Conservation (phyloP, 2,329 filamentous ascomycete species). For the Raffaelea ambrosiae region DNA sequence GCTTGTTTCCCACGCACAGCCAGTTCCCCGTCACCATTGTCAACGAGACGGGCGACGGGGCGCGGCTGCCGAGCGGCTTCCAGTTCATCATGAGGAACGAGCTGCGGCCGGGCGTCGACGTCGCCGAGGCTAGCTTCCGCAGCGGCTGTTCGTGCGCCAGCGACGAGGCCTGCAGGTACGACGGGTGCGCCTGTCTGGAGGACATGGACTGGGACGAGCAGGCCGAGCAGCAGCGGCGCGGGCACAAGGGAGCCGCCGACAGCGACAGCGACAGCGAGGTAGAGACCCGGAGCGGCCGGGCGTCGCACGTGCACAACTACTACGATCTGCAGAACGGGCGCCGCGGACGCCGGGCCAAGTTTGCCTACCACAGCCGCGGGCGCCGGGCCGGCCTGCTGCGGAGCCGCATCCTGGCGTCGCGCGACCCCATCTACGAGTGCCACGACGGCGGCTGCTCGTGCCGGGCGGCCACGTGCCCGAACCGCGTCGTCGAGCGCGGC, state of each 20-base stretch:
- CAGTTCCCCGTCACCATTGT: slow-evolving; percentile 50
- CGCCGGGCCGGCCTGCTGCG: slow-evolving; percentile 43
- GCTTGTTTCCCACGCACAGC: slow-evolving; percentile 40
- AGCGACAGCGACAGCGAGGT: slow-evolving; percentile 28
- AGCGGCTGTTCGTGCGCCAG: slow-evolving; percentile 60
- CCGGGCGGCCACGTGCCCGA: slow-evolving; percentile 50
- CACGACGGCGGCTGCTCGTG: slow-evolving; percentile 63
- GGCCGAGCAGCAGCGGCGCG: slow-evolving; percentile 27
- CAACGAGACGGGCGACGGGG: slow-evolving; percentile 49
- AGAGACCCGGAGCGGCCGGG: neutral
- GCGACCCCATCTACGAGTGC: slow-evolving; percentile 69
- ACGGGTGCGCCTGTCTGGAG: slow-evolving; percentile 57
- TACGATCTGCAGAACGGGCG: slow-evolving; percentile 4
- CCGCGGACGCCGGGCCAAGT: slow-evolving; percentile 27
- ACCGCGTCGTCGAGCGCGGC: slow-evolving; percentile 68
- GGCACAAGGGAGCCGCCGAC: slow-evolving; percentile 27
- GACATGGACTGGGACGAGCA: slow-evolving; percentile 49
- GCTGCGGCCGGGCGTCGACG: slow-evolving; percentile 49
- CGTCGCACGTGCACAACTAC: neutral
- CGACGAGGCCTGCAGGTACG: slow-evolving; percentile 58
- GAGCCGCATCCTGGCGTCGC: slow-evolving; percentile 37
- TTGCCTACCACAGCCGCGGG: slow-evolving; percentile 57
- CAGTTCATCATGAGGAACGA: slow-evolving; percentile 58
- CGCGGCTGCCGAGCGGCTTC: slow-evolving; percentile 53
- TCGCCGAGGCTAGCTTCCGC: slow-evolving; percentile 52